These are phyloP conservation scores for Anthracocystis walkeri DNA, from an alignment of 1,284 basidiomycete genomes.

Conservation along the genomic window DNA sequence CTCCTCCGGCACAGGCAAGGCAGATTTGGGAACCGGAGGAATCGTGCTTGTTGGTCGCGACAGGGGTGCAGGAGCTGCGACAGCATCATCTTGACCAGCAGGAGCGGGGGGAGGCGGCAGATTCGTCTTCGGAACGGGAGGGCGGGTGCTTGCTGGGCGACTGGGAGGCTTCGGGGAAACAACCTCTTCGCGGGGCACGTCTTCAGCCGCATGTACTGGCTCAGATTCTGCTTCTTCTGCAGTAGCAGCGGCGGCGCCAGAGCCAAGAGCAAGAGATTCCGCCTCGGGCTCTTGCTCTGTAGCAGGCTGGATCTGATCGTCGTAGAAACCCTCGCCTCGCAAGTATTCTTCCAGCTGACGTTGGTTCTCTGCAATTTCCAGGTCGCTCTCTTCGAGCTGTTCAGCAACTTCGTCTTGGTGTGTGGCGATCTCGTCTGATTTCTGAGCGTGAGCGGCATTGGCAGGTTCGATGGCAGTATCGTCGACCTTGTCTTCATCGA, in stretches of 20 bases:
- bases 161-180: slow-evolving; percentile 45
- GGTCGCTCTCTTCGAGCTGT: slow-evolving; percentile 34
- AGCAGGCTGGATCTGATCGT: slow-evolving; percentile 15
- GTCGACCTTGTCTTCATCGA: background rate
- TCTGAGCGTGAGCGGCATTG: background rate
- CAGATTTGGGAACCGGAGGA: slow-evolving; percentile 31
- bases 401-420: slow-evolving; percentile 6
- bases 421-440: background rate
- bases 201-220: background rate
- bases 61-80: slow-evolving; percentile 13
- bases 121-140: slow-evolving; percentile 49
- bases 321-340: slow-evolving; percentile 49
- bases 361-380: slow-evolving; percentile 49
- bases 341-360: slow-evolving; percentile 54
- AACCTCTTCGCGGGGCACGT: slow-evolving; percentile 17
- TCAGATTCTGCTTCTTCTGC: slow-evolving; percentile 12
- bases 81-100: slow-evolving; percentile 13
- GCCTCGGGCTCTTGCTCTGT: slow-evolving; percentile 12
- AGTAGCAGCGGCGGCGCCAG: background rate
- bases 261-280: background rate
- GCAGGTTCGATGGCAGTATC: background rate
- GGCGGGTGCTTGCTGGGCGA: slow-evolving; percentile 53
- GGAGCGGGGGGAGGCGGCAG: slow-evolving; percentile 35
- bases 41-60: slow-evolving; percentile 28
- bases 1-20: slow-evolving; percentile 16